phyloP scores from a whole-genome alignment of 1,284 basidiomycete species.

The Fomitopsis pinicola region DNA sequence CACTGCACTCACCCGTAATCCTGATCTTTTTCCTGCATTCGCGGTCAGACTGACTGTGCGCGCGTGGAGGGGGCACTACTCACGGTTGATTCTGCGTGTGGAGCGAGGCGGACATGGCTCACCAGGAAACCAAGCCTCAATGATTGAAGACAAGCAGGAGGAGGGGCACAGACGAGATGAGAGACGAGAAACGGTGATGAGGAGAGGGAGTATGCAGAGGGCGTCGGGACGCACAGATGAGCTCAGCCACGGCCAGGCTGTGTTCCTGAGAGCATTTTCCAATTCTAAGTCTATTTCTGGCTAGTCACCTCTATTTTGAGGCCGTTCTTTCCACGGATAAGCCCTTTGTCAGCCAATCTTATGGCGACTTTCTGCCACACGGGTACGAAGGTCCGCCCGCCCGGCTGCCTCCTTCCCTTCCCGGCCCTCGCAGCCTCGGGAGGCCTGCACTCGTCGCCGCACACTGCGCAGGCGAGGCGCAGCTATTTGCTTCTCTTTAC shows the following conservation, averaged over 20 bases:
- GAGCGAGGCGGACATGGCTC: slow-evolving; percentile 23
- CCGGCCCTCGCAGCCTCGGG: not conserved
- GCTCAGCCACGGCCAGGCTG: slow-evolving; percentile 1
- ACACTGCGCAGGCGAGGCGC: not conserved
- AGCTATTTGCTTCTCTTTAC: too few species aligned
- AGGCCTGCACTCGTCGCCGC: too few species aligned
- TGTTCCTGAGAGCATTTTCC: slow-evolving; percentile 1
- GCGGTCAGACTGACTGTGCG: slow-evolving; percentile 10
- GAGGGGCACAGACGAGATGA: not conserved
- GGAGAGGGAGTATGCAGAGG: not conserved
- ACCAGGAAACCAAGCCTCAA: slow-evolving; percentile 1
- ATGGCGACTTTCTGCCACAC: not conserved
- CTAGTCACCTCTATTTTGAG: not conserved
- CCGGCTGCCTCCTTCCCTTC: not conserved
- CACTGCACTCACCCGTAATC: slow-evolving; percentile 28
- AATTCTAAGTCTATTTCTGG: not conserved
- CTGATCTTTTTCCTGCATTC: slow-evolving; percentile 33
- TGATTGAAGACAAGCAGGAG: not conserved
- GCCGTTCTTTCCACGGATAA: not conserved
- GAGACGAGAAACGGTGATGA: not conserved
- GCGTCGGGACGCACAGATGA: not conserved
- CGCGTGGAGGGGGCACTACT: slow-evolving; percentile 6
- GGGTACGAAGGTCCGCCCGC: not conserved
- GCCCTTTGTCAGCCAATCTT: not conserved
- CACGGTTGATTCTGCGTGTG: slow-evolving; percentile 23